Base-by-base conservation (phyloP, 345 rosid species). In the Passiflora organensis region DNA sequence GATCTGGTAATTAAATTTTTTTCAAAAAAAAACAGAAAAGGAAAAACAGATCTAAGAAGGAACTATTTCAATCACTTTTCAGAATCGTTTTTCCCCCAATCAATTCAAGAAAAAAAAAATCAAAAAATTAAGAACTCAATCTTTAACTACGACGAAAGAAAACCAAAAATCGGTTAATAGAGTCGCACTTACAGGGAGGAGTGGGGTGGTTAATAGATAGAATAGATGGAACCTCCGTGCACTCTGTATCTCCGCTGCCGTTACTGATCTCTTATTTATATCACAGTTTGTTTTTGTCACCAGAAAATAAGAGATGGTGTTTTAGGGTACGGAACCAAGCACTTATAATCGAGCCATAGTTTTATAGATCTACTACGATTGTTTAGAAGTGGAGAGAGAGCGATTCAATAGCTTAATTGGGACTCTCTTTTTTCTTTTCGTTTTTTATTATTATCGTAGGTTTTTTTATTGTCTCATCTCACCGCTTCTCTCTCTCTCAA, bases 351-450 rank as follows among this genome's bases (percentile, higher is more conserved):
- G n/a, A n/a, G n/a, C n/a, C n/a, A n/a, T n/a, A n/a, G n/a, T 19
- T n/a, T 3, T 14, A 10, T 21, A 46, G 37, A 24, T 6, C 12
- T 38, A 23, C 14, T 32, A 1, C 11, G 13, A 60, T 14, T 60
- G 2, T 9, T 16, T 51, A 48, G n/a, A 48, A 46, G 10, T 10
- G n/a, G 3, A 34, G 56, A 59, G 25, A 50, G 59, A 60, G 45
- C 73, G 60, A 64, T 64, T 71, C 76, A 53, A 59, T 44, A 1
- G 73, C 73, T 46, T 17, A n/a, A 28, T 2, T 28, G 3, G 3
- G 34, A 8, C 34, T 28, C 34, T 8, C 34, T 28, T 28, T 2
- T 28, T 28, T 28, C 34, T 28, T 8, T 28, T 28, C n/a, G n/a
- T n/a, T n/a, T n/a, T n/a, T n/a, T n/a, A n/a, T n/a, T n/a, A n/a